A percentile compares a stretch with the other conserved stretches of the same genome.
phyloP scores from a whole-genome alignment of 2,329 filamentous ascomycete genomes.

The Fusarium subtropicale region DNA sequence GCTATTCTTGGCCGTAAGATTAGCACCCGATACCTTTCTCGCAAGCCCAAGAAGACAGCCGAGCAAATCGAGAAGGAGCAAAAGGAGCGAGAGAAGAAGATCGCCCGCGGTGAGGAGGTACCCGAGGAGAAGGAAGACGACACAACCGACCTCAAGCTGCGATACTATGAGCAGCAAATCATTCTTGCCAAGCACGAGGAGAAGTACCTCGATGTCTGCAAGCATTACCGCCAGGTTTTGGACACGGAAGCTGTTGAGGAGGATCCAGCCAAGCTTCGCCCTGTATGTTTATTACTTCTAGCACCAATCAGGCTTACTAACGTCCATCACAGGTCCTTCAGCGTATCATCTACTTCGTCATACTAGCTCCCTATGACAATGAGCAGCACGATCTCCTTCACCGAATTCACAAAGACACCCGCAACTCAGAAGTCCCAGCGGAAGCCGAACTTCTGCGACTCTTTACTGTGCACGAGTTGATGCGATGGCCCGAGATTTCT shows the following conservation, averaged over 20 bases:
- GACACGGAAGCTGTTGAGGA: constrained; percentile 96
- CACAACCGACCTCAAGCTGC: constrained; percentile 94
- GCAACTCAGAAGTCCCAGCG: constrained; percentile 79
- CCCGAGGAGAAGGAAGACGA: constrained; percentile 84
- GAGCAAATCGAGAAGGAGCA: constrained; percentile 92
- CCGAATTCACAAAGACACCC: constrained; percentile 86
- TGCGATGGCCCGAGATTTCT: constrained; percentile 96
- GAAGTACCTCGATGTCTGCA: constrained; percentile 98
- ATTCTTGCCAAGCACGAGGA: constrained; percentile 94
- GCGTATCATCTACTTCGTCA: constrained; percentile 96
- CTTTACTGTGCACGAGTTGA: constrained; percentile 95
- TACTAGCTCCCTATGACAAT: constrained; percentile 96
- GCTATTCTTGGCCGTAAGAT: constrained; percentile 96
- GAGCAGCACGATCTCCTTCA: constrained; percentile 98
- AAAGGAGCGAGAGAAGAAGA: constrained; percentile 88
- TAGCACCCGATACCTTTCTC: constrained; percentile 89
- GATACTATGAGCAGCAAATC: constrained; percentile 98
- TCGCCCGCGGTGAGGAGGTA: constrained; percentile 81
- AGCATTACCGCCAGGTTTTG: constrained; percentile 95
- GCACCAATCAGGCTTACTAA: constrained; percentile 29
- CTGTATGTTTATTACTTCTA: constrained; percentile 66
- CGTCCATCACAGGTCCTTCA: constrained; percentile 75
- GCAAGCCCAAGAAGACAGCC: constrained; percentile 89
- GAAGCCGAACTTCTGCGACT: constrained; percentile 91
- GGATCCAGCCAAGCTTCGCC: constrained; percentile 84